Conservation (phyloP, 2,329 filamentous ascomycete species). For the Cordyceps javanica region DNA sequence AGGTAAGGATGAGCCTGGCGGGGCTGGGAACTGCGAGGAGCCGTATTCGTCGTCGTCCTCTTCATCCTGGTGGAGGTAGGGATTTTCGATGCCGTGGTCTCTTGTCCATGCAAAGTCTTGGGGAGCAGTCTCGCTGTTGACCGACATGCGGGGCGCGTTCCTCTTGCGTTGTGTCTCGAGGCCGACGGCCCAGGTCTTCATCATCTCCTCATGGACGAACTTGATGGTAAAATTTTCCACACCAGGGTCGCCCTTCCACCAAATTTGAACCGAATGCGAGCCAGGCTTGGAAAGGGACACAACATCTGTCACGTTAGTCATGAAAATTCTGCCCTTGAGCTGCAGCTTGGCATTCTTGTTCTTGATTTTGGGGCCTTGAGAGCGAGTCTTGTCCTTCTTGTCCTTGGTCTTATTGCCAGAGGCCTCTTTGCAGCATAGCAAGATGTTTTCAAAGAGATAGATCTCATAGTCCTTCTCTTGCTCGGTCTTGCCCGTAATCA, state of each 20-base stretch:
- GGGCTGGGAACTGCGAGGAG: constrained; percentile 30
- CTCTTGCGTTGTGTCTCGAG: constrained; percentile 71
- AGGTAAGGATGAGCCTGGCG: constrained; percentile 22
- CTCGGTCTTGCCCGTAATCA: constrained; percentile 83
- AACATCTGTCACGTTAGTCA: constrained; percentile 98
- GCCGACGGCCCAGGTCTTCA: constrained; percentile 85
- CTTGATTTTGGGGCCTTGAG: constrained; percentile 48
- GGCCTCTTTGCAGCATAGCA: constrained; percentile 95
- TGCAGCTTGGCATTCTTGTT: constrained; percentile 77
- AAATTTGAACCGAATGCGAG: constrained; percentile 93
- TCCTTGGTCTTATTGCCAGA: constrained; percentile 78
- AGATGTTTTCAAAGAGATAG: constrained; percentile 91
- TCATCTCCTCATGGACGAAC: constrained; percentile 82
- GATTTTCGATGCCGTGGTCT: constrained; percentile 69
- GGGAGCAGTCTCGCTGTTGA: constrained; percentile 44
- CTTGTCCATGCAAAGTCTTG: constrained; percentile 79
- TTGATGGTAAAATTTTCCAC: constrained; percentile 96
- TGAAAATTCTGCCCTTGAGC: constrained; percentile 95
- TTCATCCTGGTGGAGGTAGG: constrained; percentile 62
- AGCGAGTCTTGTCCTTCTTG: constrained; percentile 60
- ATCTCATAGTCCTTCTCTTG: constrained; percentile 98
- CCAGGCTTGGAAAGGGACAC: constrained; percentile 80
- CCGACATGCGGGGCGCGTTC: constrained; percentile 43
- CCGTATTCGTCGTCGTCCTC: constrained; percentile 55
- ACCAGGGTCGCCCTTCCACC: constrained; percentile 94